Conservation (phyloP, 2,329 filamentous ascomycete genomes). For the Zopfia rhizophila region DNA sequence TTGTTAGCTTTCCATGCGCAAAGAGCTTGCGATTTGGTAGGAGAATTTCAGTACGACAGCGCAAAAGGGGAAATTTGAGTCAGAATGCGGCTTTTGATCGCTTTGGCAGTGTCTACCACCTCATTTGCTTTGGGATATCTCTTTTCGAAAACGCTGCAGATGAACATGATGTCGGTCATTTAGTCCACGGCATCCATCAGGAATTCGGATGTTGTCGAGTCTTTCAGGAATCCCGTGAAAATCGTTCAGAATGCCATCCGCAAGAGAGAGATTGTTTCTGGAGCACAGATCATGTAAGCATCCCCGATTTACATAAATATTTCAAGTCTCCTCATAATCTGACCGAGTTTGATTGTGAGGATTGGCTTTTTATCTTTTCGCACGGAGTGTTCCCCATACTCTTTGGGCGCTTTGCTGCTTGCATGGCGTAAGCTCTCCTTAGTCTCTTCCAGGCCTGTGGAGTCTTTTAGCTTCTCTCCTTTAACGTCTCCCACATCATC, state of each 20-base stretch:
- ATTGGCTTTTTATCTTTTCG: constrained; percentile 1
- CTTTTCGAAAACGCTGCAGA: constrained; percentile 11
- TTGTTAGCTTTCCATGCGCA: not conserved
- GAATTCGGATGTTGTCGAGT: constrained; percentile 5
- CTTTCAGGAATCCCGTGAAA: constrained; percentile 9
- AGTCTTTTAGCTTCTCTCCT: constrained; percentile 5
- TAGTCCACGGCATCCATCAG: constrained; percentile 11
- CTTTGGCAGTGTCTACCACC: constrained; percentile 1
- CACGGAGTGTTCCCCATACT: constrained; percentile 1
- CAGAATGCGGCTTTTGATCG: not conserved
- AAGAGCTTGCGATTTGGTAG: not conserved
- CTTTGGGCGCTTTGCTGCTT: constrained; percentile 7
- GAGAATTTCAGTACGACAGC: constrained; percentile 1
- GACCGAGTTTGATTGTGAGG: not conserved
- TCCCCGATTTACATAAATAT: not conserved
- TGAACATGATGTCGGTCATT: constrained; percentile 10
- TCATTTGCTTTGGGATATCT: constrained; percentile 3
- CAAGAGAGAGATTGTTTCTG: constrained; percentile 10
- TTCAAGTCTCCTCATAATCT: not conserved
- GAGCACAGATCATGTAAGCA: not conserved
- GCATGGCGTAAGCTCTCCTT: constrained; percentile 3
- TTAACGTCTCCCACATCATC: constrained; percentile 5
- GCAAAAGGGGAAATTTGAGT: constrained; percentile 1
- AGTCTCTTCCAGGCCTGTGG: not conserved
- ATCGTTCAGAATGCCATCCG: constrained; percentile 9